Evolutionary conservation across 1,139 yeast genomes (phyloP).

Genomic region (Pichia inconspicua): DNA sequence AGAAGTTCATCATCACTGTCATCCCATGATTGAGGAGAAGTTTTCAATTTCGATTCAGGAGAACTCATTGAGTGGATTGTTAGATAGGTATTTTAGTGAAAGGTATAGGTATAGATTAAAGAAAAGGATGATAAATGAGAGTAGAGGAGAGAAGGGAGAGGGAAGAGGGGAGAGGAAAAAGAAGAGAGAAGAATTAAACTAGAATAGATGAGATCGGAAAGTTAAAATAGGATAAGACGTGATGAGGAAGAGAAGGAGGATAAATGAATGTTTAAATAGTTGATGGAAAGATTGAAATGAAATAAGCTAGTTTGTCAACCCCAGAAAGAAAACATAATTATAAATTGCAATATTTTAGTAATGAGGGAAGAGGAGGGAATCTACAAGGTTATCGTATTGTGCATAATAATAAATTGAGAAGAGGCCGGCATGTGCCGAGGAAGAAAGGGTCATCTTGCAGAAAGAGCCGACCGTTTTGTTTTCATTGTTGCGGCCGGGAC

Average conservation of each 20-base stretch:
- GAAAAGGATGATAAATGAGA: neutral
- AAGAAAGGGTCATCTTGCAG: neutral
- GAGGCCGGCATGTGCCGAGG: neutral
- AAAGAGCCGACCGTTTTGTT: too few relatives aligned
- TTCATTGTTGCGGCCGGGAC: too few relatives aligned
- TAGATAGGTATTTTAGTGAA: neutral
- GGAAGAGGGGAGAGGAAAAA: neutral
- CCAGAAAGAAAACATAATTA: too few relatives aligned
- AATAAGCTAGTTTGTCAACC: too few relatives aligned
- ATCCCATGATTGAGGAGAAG: slow-evolving; percentile 68
- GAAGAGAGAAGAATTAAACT: neutral
- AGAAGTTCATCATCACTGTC: slow-evolving; percentile 64
- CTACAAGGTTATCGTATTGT: too few relatives aligned
- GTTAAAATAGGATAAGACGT: neutral
- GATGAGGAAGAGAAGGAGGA: neutral
- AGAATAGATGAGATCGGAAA: neutral
- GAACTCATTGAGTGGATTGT: neutral
- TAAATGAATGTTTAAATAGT: neutral
- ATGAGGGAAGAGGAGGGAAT: too few relatives aligned
- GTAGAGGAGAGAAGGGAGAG: neutral
- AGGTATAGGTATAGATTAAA: neutral
- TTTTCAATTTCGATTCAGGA: neutral
- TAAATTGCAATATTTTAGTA: too few relatives aligned
- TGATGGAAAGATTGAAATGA: neutral
- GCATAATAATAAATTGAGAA: too few relatives aligned